A percentile compares a stretch with the other conserved stretches of the same genome.
Evolutionary conservation across 768 basidiomycete genomes (phyloP).

Genomic region (Tulasnella calospora): DNA sequence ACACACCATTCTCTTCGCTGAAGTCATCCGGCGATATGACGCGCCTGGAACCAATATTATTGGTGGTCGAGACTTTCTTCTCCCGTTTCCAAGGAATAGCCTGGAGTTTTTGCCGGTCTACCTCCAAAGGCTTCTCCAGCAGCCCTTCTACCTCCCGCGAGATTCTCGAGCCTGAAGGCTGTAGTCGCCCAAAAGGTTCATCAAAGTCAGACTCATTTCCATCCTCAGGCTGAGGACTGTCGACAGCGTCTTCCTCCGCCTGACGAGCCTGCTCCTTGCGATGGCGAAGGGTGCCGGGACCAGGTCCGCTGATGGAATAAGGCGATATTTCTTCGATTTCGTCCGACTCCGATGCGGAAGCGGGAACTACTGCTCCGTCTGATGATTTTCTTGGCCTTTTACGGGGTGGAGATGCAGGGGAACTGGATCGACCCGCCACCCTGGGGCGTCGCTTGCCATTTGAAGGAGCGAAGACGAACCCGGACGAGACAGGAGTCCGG

Average conservation of each 20-base stretch:
- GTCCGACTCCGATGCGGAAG: not conserved
- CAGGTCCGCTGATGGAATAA: not conserved
- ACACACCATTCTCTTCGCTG: not conserved
- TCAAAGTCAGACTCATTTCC: not conserved
- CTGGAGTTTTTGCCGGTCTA: not conserved
- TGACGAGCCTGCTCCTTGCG: not conserved
- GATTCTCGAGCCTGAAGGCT: not conserved
- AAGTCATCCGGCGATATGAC: not conserved
- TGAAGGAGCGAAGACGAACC: not conserved
- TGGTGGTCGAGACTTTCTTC: not conserved
- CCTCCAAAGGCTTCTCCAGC: not conserved
- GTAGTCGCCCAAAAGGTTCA: not conserved
- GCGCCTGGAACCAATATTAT: not conserved
- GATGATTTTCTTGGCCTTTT: not conserved
- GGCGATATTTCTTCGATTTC: not conserved
- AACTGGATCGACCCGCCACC: not conserved
- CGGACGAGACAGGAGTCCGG: not conserved
- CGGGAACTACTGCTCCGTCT: not conserved
- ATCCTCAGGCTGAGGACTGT: not conserved
- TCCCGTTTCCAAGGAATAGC: not conserved
- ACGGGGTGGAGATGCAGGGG: not conserved
- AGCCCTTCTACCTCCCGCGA: not conserved
- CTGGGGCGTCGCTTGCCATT: not conserved
- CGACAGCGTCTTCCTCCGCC: not conserved
- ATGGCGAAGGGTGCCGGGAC: not conserved